phyloP scores from a whole-genome alignment of 345 rosid species.

The Eucalyptus curtisii region DNA sequence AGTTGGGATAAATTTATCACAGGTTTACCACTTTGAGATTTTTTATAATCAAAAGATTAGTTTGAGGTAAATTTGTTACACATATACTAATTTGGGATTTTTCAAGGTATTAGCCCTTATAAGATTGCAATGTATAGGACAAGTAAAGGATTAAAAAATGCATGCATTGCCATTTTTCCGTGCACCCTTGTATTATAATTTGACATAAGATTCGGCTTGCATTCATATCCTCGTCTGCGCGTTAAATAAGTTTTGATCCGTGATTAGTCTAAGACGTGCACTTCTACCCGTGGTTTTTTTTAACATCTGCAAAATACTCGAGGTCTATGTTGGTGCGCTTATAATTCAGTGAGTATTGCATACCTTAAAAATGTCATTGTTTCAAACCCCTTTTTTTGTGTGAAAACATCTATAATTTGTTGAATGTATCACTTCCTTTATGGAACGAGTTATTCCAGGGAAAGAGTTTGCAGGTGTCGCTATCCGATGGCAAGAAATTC shows the following conservation, averaged over 20 bases:
- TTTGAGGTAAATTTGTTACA: no score
- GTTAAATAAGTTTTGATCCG: neutral
- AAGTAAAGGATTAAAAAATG: neutral
- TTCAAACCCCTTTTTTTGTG: neutral
- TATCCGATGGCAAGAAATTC: neutral
- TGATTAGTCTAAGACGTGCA: neutral
- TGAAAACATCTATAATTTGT: neutral
- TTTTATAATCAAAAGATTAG: no score
- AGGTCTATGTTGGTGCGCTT: neutral
- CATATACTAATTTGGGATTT: no score
- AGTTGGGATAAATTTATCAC: no score
- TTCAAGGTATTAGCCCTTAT: no score
- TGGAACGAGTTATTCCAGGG: neutral
- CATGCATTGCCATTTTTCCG: neutral
- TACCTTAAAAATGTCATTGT: neutral
- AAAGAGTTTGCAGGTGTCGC: neutral
- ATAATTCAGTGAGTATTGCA: neutral
- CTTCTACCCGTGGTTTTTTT: neutral
- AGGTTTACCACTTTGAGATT: rapidly evolving
- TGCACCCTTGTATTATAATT: neutral
- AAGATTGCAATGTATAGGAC: neutral
- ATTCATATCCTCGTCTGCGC: neutral
- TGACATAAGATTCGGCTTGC: neutral
- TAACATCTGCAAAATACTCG: neutral
- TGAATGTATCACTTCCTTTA: neutral